Conservation (phyloP, 169 alveolate species). For the Plasmodium cynomolgi region DNA sequence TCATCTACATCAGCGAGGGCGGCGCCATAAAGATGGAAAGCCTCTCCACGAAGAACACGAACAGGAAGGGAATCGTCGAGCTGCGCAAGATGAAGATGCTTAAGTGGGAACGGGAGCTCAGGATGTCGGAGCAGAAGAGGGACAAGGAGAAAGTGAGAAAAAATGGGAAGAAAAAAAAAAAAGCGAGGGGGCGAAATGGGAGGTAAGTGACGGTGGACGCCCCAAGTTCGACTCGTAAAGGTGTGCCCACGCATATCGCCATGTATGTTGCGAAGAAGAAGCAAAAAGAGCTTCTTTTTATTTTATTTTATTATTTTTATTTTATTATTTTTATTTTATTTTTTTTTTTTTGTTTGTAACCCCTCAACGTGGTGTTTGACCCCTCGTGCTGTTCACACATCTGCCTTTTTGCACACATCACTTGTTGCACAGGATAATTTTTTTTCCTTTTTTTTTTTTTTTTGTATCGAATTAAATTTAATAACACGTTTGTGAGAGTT, state of each 20-base stretch:
- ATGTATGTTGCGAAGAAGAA: background rate
- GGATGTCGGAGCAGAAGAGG: conserved; percentile 31
- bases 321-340: too few species aligned
- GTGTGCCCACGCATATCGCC: background rate
- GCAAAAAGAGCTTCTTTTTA: background rate
- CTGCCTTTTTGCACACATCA: background rate
- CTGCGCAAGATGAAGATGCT: conserved; percentile 63
- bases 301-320: too few species aligned
- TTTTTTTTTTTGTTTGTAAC: too few species aligned
- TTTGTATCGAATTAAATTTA: background rate
- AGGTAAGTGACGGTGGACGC: background rate
- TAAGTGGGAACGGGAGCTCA: conserved; percentile 68
- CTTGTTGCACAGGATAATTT: background rate
- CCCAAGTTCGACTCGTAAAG: background rate
- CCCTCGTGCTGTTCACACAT: background rate
- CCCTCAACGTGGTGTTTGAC: background rate
- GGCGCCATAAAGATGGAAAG: conserved; percentile 45
- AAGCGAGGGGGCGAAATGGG: background rate
- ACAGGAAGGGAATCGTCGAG: conserved; percentile 40
- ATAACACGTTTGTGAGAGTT: background rate
- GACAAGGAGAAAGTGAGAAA: background rate
- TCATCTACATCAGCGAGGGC: conserved; percentile 50
- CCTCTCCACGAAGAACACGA: conserved; percentile 30
- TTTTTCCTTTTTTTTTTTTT: too few species aligned
- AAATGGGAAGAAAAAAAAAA: conserved; percentile 29